Evolutionary conservation across 306 rosid genomes (phyloP), one percentile per base, ranked within the genome.

Genomic region (Rosa rugosa): DNA sequence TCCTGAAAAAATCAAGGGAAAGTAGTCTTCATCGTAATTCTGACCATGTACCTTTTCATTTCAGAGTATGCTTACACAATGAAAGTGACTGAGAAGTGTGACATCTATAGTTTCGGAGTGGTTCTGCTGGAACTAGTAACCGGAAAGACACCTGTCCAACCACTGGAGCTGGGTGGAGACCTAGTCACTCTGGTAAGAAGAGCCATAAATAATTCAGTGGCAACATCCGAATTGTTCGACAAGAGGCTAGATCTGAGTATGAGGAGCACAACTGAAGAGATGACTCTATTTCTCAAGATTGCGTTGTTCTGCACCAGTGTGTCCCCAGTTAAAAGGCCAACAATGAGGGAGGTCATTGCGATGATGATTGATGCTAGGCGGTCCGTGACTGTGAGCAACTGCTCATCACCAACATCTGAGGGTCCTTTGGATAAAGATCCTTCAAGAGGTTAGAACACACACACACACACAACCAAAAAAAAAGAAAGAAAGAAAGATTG

Each of bases 31-130:
- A 56, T 40, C 10, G 5, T 80, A 62, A 57, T 56, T 86, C 50
- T 77, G 23, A 47, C 79, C 50, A 66, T 63, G 65, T 81, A n/a
- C 17, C 50, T 77, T 77, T 18, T 72, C 51, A 79, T 88, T 78
- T 77, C 89, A 91, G 96, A 91, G 81, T 91, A 91, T 71, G 96
- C 97, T 50, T 91, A 91, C 88, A 91, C 96, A 18, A 89, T 91
- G 96, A 91, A 89, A 79, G 93, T 91, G 84, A 89, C 93, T 27
- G 93, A 87, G 84, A 91, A 91, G 82, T 91, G 93, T 83, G 93
- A 91, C 90, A 89, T 91, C 77, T 91, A 91, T 81, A 91, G 96
- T 82, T 91, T 86, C 13, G 96, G 96, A 77, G 96, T 91, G 67
- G 97, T 91, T 80, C 83, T 91, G 86, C 77, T 91, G 82, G 94